phyloP scores from a whole-genome alignment of 2,329 filamentous ascomycete species.

The Nemania sp. region DNA sequence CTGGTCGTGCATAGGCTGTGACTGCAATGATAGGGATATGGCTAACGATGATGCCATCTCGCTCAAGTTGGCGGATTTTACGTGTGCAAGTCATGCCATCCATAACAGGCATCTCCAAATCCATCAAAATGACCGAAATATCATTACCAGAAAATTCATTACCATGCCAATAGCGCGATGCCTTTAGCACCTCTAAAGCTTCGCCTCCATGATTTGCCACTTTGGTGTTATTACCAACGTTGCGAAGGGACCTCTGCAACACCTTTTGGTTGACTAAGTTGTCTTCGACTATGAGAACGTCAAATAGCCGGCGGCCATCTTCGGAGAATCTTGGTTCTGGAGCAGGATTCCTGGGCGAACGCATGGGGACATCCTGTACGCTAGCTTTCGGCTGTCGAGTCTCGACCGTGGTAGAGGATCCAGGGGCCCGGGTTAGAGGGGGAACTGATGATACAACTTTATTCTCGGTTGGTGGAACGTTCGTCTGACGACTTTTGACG shows the following conservation, averaged over 20 bases:
- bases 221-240: conserved; percentile 61
- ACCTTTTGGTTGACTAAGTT: conserved; percentile 70
- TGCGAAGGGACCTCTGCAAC: conserved; percentile 62
- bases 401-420: conserved; percentile 41
- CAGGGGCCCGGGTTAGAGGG: conserved; percentile 37
- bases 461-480: conserved; percentile 43
- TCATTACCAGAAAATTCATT: conserved; percentile 52
- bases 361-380: conserved; percentile 17
- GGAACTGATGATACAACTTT: conserved; percentile 40
- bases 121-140: conserved; percentile 74
- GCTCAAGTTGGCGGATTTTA: conserved; percentile 69
- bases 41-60: conserved; percentile 59
- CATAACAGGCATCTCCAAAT: conserved; percentile 84
- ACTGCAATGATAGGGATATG: conserved; percentile 82
- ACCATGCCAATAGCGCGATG: conserved; percentile 59
- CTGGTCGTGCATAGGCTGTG: conserved; percentile 76
- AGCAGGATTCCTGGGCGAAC: conserved; percentile 15
- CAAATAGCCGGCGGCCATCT: conserved; percentile 46
- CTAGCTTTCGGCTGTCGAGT: conserved; percentile 33
- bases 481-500: conserved; percentile 66
- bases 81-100: conserved; percentile 75
- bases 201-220: conserved; percentile 68
- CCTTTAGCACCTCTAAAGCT: conserved; percentile 60
- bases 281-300: conserved; percentile 68
- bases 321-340: conserved; percentile 35